A percentile compares a stretch with the other conserved stretches of the same genome.
These are phyloP conservation scores for Xerocomellus chrysenteron DNA, from an alignment of 768 basidiomycete genomes.

Conservation along the genomic window DNA sequence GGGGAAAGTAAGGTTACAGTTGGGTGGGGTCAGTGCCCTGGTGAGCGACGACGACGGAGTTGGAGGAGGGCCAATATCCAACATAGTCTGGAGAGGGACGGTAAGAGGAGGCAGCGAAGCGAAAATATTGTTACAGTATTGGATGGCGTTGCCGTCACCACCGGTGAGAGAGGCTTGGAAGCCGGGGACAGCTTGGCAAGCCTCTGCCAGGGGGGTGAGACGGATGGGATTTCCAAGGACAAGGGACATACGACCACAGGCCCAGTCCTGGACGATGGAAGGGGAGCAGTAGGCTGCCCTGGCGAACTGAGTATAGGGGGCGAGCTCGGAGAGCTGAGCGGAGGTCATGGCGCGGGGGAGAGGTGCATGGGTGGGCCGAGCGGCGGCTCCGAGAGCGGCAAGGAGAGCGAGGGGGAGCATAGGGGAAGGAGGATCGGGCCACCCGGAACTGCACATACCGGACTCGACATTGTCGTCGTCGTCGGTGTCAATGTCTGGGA, in stretches of 20 bases:
- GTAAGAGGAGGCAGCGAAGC: not conserved
- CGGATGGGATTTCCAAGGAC: not conserved
- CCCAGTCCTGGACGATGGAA: slow-evolving; percentile 38
- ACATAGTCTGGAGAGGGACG: slow-evolving; percentile 43
- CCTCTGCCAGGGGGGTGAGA: slow-evolving; percentile 17
- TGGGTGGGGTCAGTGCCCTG: slow-evolving; percentile 59
- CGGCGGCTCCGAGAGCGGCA: not conserved
- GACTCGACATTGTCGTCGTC: not conserved
- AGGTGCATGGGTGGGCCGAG: not conserved
- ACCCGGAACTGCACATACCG: no score
- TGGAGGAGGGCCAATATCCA: slow-evolving; percentile 51
- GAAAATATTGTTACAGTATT: slow-evolving; percentile 40
- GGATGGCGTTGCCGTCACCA: slow-evolving; percentile 49
- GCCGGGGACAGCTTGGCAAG: slow-evolving; percentile 42
- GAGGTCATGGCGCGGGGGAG: slow-evolving; percentile 21
- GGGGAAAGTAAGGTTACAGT: slow-evolving; percentile 37
- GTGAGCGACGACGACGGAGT: slow-evolving; percentile 58
- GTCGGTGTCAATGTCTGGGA: not conserved
- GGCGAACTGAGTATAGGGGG: slow-evolving; percentile 52
- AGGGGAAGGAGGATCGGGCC: not conserved
- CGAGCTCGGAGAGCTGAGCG: slow-evolving; percentile 36
- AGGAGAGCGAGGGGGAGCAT: not conserved
- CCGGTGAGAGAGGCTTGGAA: slow-evolving; percentile 39
- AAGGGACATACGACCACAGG: slow-evolving; percentile 40
- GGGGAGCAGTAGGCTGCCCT: slow-evolving; percentile 54